Conservation (phyloP, 192 early-diverging fungal genomes). For the Jimgerdemannia flammicorona region DNA sequence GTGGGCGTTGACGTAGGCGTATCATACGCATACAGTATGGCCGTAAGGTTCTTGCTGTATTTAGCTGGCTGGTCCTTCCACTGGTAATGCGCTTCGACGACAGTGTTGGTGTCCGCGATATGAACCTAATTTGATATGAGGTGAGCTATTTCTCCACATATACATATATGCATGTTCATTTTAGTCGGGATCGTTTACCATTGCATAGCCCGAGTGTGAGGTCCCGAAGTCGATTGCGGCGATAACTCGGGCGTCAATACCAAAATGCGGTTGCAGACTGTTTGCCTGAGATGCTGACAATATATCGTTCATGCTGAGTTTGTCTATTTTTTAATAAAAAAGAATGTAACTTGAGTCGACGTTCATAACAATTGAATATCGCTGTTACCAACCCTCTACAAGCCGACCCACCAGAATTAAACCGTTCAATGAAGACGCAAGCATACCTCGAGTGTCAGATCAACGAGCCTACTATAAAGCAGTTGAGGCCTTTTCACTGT, state of each 20-base stretch:
- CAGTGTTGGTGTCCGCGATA: background rate
- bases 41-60: background rate
- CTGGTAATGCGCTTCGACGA: background rate
- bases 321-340: background rate
- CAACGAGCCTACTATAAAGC: too few species aligned
- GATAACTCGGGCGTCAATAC: background rate
- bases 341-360: too few species aligned
- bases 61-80: background rate
- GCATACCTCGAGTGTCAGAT: too few species aligned
- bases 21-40: background rate
- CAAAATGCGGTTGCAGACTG: background rate
- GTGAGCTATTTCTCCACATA: background rate
- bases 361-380: too few species aligned
- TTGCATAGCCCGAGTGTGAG: background rate
- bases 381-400: too few species aligned
- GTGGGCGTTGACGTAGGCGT: background rate
- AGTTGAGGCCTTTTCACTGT: too few species aligned
- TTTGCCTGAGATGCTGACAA: background rate
- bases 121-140: background rate
- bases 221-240: background rate
- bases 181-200: background rate
- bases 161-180: background rate
- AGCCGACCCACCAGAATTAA: too few species aligned
- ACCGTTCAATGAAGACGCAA: too few species aligned
- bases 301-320: background rate